These are phyloP conservation scores for Zymoseptoria pseudotritici DNA, from an alignment of 2,329 filamentous ascomycete genomes.

Conservation along the genomic window DNA sequence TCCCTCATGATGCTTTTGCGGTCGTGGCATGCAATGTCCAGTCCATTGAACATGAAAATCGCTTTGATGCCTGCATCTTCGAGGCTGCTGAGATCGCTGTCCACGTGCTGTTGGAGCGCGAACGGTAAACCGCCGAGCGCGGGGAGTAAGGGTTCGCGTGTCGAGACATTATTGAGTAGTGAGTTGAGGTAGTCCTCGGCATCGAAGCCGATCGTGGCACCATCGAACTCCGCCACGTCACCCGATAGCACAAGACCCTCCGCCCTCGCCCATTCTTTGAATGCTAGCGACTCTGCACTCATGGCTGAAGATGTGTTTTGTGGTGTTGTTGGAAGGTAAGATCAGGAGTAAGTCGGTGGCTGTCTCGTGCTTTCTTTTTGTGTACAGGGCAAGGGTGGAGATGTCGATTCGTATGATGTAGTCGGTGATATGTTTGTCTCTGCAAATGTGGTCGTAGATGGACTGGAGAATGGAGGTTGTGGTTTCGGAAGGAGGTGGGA, in stretches of 20 bases:
- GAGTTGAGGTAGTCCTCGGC: conserved; percentile 81
- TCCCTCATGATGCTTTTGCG: conserved; percentile 21
- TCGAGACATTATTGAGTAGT: conserved; percentile 61
- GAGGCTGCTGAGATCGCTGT: conserved; percentile 68
- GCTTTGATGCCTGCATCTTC: conserved; percentile 61
- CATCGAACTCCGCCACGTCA: conserved; percentile 21
- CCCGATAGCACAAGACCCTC: conserved; percentile 8
- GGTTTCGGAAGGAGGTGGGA: neutral
- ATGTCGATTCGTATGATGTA: neutral
- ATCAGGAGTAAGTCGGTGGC: neutral
- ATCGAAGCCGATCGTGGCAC: conserved; percentile 28
- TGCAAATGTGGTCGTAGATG: neutral
- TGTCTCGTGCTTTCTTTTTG: neutral
- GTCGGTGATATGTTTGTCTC: neutral
- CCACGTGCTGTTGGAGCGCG: conserved; percentile 64
- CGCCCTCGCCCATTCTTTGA: conserved; percentile 13
- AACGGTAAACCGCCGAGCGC: conserved; percentile 84
- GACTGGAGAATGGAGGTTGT: neutral
- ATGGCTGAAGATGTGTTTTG: neutral
- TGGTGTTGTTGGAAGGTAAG: neutral
- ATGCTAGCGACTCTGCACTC: conserved; percentile 11
- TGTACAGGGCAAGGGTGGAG: neutral
- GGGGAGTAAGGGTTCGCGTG: conserved; percentile 79
- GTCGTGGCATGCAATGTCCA: conserved; percentile 44
- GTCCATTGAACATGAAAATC: conserved; percentile 86